A percentile compares a stretch with the other conserved stretches of the same genome.
Conservation (phyloP, 805 yeast species). For the Myxozyma geophila region DNA sequence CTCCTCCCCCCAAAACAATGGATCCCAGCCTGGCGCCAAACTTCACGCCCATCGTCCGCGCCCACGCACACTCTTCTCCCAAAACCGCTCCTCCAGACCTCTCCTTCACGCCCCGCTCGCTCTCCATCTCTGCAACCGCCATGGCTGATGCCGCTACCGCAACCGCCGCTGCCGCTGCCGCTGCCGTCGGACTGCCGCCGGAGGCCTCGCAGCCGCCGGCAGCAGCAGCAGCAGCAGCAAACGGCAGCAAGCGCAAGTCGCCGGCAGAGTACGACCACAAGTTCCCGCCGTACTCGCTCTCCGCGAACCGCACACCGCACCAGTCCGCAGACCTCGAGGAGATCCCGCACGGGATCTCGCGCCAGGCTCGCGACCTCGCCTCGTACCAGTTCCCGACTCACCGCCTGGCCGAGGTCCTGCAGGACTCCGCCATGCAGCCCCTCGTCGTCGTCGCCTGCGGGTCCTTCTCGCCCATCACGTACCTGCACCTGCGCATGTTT, state of each 20-base stretch:
- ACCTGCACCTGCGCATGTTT: conserved; percentile 93
- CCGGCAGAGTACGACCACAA: conserved; percentile 15
- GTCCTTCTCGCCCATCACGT: conserved; percentile 93
- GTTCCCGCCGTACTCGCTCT: conserved; percentile 33
- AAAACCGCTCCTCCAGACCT: neutral
- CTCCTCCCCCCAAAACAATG: conserved; percentile 14
- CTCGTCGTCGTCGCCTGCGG: conserved; percentile 97
- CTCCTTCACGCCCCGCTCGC: conserved; percentile 1
- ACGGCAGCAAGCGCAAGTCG: conserved; percentile 27
- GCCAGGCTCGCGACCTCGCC: conserved; percentile 77
- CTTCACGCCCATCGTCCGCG: conserved; percentile 18
- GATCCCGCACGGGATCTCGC: conserved; percentile 89
- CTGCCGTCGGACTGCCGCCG: neutral
- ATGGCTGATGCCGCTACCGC: neutral
- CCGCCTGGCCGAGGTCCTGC: conserved; percentile 40
- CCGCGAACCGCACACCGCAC: conserved; percentile 35
- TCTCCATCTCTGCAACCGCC: conserved; percentile 6
- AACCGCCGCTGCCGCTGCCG: neutral
- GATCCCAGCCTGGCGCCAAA: conserved; percentile 33
- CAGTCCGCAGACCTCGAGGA: conserved; percentile 95
- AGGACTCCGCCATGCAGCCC: conserved; percentile 66
- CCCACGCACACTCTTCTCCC: neutral
- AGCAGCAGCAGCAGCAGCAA: neutral
- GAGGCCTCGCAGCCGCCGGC: neutral
- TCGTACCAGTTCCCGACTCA: conserved; percentile 86